Conservation (phyloP, 2,329 filamentous ascomycete genomes). For the Aureobasidium leucospermi region DNA sequence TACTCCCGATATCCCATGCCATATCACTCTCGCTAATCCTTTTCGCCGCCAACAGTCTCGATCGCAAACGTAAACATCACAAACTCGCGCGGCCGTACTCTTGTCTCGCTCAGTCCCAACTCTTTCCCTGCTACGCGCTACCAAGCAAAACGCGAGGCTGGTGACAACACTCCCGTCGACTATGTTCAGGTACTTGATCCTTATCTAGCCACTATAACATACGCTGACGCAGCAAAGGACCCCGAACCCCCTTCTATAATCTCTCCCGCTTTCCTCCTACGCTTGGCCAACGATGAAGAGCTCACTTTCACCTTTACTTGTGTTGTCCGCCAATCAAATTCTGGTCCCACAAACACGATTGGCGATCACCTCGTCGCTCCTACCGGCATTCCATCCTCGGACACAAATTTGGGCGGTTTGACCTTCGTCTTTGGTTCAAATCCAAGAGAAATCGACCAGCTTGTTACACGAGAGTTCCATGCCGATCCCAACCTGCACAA, state of each 20-base stretch:
- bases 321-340: slow-evolving; percentile 51
- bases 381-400: slow-evolving; percentile 34
- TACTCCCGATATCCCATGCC: slow-evolving; percentile 18
- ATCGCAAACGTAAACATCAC: slow-evolving; percentile 77
- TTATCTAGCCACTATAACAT: neutral
- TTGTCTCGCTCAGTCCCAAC: slow-evolving; percentile 76
- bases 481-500: slow-evolving; percentile 96
- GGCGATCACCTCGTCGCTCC: slow-evolving; percentile 35
- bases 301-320: slow-evolving; percentile 91
- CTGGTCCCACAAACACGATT: slow-evolving; percentile 40
- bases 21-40: neutral
- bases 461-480: slow-evolving; percentile 92
- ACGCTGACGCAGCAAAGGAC: slow-evolving; percentile 51
- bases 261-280: slow-evolving; percentile 70
- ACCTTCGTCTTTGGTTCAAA: slow-evolving; percentile 90
- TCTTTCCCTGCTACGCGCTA: slow-evolving; percentile 77
- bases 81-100: slow-evolving; percentile 67
- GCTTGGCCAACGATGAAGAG: slow-evolving; percentile 84
- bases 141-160: slow-evolving; percentile 60
- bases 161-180: slow-evolving; percentile 72
- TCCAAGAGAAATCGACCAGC: slow-evolving; percentile 78
- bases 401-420: slow-evolving; percentile 78
- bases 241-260: slow-evolving; percentile 50
- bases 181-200: slow-evolving; percentile 75
- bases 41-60: slow-evolving; percentile 54